Base-by-base conservation (phyloP, 345 rosid genomes). In the Camelina laxa region DNA sequence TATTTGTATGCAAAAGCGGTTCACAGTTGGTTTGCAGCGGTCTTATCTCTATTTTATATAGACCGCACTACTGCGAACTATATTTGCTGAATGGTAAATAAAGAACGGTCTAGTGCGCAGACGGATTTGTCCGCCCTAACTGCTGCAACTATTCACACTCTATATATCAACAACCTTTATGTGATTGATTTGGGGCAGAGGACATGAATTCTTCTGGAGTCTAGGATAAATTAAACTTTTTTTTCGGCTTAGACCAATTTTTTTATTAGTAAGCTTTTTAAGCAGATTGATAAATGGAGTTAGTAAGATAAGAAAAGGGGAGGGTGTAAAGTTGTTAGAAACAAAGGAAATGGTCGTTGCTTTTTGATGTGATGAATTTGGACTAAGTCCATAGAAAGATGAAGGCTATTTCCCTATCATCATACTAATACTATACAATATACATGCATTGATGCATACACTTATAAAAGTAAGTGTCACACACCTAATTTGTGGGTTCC, bases 401-500 rank as follows among this genome's bases (percentile, higher is more conserved):
- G 72, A 57, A 33, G 55, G 21, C 53, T 63, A 57, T 33, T 66
- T 78, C 68, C 39, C 19, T 60, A 76, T 66, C 69, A 72, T 66
- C 48, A 42, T 41, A 10, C 38, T 27, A 27, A 27, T 27, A 27
- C 30, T 27, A 33, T 33, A 63, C 70, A 27, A 27, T 57, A 60
- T 60, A 51, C 79, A 75, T 51, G 74, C 56, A 66, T 66, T 42
- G 44, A 42, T 42, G 47, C 48, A 42, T 42, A 60, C 72, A 35
- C 60, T 30, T 30, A 6, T 22, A 7, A 55, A 53, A 69, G 69
- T 69, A 21, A 61, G 36, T 61, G 64, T 44, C 54, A 51, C 69
- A 66, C 65, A 78, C 81, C 81, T 59, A 72, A 78, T 78, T 4
- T 59, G 81, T 77, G 81, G 81, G 81, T 72, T 72, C 81, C 69